Base-by-base conservation (phyloP, 2,329 filamentous ascomycete genomes). In the Arthrobotrys conoides region DNA sequence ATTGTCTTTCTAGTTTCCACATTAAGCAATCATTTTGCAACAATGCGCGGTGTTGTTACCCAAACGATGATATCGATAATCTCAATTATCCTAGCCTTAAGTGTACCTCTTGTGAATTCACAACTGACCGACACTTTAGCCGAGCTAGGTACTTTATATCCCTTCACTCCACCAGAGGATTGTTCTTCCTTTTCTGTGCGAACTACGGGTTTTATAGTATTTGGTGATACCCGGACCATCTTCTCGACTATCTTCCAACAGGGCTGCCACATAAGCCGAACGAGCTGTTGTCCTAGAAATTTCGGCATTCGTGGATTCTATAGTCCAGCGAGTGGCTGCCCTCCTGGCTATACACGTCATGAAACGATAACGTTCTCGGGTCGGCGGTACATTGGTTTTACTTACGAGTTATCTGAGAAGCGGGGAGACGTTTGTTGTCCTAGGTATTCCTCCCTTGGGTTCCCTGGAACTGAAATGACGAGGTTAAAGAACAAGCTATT, bases 251-350 rank as follows among this genome's bases (percentile, higher is more conserved):
- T 6, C n/a, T 64, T 46, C 14, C 12, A 44, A 6, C 59, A 64
- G 44, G 59, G 59, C 8, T 46, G 59, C 8, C 20, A 64, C 20
- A 4, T 22, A 12, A 64, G 59, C 18, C 36, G 59, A 5, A 44
- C 41, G 5, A 64, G 59, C 38, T 64, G 59, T 12, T 64, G 59
- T 33, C 59, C 59, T 5, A 12, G 16, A 48, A 64, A 48, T n/a
- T 46, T n/a, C n/a, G 38, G 20, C 16, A 3, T 44, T 20, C 59
- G 41, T 10, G 59, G 59, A 8, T 64, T 64, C 16, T 64, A 64
- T 27, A 64, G 59, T 8, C 59, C 59, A 5, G 59, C 59, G 0
- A 22, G 36, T 5, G 59, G 59, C 1, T 64, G 59, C 14, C 59
- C 59, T 33, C 24, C 20, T 46, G 59, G 59, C 9, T 64, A 64